phyloP scores from a whole-genome alignment of 371 early-diverging fungal species.

The Cokeromyces recurvatus region DNA sequence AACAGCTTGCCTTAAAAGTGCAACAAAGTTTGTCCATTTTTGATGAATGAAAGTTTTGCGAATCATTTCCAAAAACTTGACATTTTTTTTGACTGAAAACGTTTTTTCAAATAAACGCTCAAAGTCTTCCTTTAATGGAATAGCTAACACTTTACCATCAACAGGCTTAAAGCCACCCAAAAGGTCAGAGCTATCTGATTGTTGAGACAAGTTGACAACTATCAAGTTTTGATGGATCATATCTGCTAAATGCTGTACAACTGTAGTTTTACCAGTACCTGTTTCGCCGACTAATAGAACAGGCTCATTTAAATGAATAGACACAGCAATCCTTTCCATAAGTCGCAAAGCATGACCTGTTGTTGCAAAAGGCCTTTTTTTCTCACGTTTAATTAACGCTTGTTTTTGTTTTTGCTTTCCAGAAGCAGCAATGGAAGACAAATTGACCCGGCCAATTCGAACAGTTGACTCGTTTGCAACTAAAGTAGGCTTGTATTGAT shows the following conservation, averaged over 20 bases:
- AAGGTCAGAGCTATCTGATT: slow-evolving; percentile 96
- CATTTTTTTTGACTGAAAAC: slow-evolving; percentile 84
- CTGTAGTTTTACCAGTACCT: slow-evolving; percentile 99
- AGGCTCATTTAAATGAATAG: slow-evolving; percentile 81
- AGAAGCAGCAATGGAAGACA: slow-evolving; percentile 37
- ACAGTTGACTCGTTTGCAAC: slow-evolving; percentile 41
- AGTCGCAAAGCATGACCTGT: slow-evolving; percentile 74
- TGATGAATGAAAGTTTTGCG: slow-evolving; percentile 63
- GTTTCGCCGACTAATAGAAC: slow-evolving; percentile 98
- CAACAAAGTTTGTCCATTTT: slow-evolving; percentile 80
- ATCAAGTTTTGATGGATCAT: slow-evolving; percentile 74
- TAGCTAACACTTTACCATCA: slow-evolving; percentile 76
- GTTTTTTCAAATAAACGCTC: slow-evolving; percentile 82
- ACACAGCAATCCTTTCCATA: slow-evolving; percentile 82
- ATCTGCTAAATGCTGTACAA: slow-evolving; percentile 93
- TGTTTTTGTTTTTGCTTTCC: slow-evolving; percentile 32
- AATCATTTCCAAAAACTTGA: slow-evolving; percentile 77
- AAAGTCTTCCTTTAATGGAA: slow-evolving; percentile 81
- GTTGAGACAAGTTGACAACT: slow-evolving; percentile 97
- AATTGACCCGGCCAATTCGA: slow-evolving; percentile 66
- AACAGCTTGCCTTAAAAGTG: slow-evolving; percentile 65
- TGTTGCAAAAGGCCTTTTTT: slow-evolving; percentile 68
- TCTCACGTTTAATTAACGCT: slow-evolving; percentile 29
- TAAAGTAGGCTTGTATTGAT: slow-evolving; percentile 68
- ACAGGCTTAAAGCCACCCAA: slow-evolving; percentile 98